These are phyloP conservation scores for Pelargonium citronellum DNA, from an alignment of 441 rosid genomes.

Conservation along the genomic window DNA sequence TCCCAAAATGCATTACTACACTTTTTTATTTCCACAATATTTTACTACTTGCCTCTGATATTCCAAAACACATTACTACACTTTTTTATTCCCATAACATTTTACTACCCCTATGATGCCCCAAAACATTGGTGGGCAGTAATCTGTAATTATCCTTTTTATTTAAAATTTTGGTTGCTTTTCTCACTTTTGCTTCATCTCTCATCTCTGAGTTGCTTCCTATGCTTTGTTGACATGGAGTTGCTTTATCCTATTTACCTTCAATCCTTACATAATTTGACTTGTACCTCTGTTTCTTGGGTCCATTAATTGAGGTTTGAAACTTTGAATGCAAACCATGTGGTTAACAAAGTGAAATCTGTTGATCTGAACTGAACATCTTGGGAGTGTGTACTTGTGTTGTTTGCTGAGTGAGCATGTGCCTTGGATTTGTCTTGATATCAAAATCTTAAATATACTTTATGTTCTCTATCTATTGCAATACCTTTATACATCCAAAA, in stretches of 20 bases:
- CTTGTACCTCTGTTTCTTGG: background rate
- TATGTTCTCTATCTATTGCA: background rate
- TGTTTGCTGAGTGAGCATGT: slow-evolving; percentile 4
- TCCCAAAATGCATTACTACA: too few relatives aligned
- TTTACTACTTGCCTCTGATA: too few relatives aligned
- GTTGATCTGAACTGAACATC: background rate
- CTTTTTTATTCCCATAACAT: too few relatives aligned
- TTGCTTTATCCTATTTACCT: too few relatives aligned
- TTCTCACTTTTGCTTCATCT: slow-evolving; percentile 3
- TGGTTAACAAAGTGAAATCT: background rate
- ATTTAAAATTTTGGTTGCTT: background rate
- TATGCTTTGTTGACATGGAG: too few relatives aligned
- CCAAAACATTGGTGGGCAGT: background rate
- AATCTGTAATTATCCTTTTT: background rate
- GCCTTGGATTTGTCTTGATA: background rate
- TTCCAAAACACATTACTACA: too few relatives aligned
- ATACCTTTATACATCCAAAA: slow-evolving; percentile 7
- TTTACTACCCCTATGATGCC: too few relatives aligned
- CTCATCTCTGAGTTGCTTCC: background rate
- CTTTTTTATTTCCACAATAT: too few relatives aligned
- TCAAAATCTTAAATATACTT: background rate
- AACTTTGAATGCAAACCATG: background rate
- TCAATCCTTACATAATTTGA: too few relatives aligned
- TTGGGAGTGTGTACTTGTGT: background rate
- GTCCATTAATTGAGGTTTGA: background rate